These are phyloP conservation scores for Yamadazyma sp. DNA, from an alignment of 805 yeast species.

Conservation along the genomic window DNA sequence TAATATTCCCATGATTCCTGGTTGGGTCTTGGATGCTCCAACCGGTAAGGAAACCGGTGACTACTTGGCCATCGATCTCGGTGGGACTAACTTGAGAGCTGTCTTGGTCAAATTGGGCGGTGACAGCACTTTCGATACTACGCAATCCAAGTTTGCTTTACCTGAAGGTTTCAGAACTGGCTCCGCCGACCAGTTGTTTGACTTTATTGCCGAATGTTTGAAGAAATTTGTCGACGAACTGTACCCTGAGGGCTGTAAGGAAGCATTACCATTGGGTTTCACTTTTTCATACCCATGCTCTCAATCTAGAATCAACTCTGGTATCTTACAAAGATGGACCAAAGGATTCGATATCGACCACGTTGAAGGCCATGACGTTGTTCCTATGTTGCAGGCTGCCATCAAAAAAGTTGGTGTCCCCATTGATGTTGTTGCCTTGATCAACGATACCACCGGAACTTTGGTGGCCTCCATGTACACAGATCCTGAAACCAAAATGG, in stretches of 20 bases:
- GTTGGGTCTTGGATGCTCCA: slow-evolving; percentile 94
- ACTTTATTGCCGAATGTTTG: slow-evolving; percentile 81
- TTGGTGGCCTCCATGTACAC: slow-evolving; percentile 92
- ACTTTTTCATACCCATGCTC: slow-evolving; percentile 91
- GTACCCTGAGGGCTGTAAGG: slow-evolving; percentile 65
- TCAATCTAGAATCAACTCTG: slow-evolving; percentile 80
- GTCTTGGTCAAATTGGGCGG: slow-evolving; percentile 86
- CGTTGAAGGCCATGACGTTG: slow-evolving; percentile 94
- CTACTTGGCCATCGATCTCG: slow-evolving; percentile 90
- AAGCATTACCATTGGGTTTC: slow-evolving; percentile 80
- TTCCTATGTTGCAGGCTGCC: slow-evolving; percentile 82
- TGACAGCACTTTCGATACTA: slow-evolving; percentile 76
- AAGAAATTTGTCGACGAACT: slow-evolving; percentile 64
- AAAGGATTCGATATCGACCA: slow-evolving; percentile 93
- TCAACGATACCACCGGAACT: slow-evolving; percentile 97
- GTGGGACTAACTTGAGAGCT: slow-evolving; percentile 95
- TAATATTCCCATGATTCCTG: slow-evolving; percentile 94
- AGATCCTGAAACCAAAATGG: slow-evolving; percentile 87
- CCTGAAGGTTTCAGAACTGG: slow-evolving; percentile 81
- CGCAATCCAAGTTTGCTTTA: slow-evolving; percentile 81
- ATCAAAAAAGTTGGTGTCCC: slow-evolving; percentile 66
- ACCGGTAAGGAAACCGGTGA: slow-evolving; percentile 90
- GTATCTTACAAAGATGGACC: slow-evolving; percentile 93
- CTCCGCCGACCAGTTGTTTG: slow-evolving; percentile 72
- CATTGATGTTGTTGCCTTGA: slow-evolving; percentile 84